phyloP scores from a whole-genome alignment of 306 rosid genomes.

The Vicia sativa region DNA sequence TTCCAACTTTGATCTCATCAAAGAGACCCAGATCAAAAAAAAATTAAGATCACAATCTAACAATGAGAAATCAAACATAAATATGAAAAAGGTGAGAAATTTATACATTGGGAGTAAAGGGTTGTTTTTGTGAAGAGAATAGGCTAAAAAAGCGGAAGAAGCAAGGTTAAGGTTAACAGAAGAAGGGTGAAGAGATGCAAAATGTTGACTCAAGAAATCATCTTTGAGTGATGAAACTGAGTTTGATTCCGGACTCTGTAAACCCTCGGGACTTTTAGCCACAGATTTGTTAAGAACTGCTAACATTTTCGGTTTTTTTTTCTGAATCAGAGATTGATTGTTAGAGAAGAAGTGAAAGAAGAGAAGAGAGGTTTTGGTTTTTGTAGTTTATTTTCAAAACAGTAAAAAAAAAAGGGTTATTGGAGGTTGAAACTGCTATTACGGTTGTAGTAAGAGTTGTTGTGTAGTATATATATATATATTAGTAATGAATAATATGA shows the following conservation, averaged over 20 bases:
- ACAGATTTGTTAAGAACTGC: constrained; percentile 82
- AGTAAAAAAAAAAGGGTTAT: not conserved
- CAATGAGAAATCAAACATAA: not conserved
- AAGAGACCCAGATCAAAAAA: constrained; percentile 25
- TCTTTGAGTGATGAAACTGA: constrained; percentile 68
- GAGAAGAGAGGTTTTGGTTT: not conserved
- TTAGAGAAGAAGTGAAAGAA: not conserved
- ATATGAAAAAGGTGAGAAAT: not conserved
- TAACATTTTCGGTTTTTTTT: constrained; percentile 48
- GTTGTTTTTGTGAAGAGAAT: constrained; percentile 58
- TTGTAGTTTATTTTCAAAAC: not conserved
- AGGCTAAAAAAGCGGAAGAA: constrained; percentile 55
- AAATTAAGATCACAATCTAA: not conserved
- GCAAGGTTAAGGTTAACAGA: constrained; percentile 67
- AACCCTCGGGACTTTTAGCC: constrained; percentile 77
- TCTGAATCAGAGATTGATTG: constrained; percentile 3
- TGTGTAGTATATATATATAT: too few species aligned
- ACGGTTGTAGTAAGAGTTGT: not conserved
- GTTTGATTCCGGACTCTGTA: constrained; percentile 57
- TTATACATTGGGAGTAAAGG: constrained; percentile 74
- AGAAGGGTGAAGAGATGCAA: constrained; percentile 60
- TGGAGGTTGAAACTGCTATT: not conserved
- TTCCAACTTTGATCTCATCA: constrained; percentile 25
- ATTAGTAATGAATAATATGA: not conserved
- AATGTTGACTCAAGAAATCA: constrained; percentile 57